Evolutionary conservation across 441 rosid genomes (phyloP), one percentile per base, ranked within the genome.

Genomic region (Gossypium schwendimanii): DNA sequence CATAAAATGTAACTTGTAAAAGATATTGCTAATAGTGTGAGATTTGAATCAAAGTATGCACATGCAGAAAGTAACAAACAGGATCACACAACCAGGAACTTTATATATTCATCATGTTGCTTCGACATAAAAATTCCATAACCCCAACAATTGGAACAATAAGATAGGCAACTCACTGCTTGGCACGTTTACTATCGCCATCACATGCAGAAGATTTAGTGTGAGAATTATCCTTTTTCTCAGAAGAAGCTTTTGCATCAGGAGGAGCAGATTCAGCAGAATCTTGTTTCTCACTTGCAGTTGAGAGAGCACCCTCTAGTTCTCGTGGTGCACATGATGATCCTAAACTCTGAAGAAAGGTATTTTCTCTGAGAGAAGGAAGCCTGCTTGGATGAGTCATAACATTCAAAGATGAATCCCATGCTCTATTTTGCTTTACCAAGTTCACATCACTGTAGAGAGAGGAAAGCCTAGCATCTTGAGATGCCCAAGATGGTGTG

Each of bases 121-220:
- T 24, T 14, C 36, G 14, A 12, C 28, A 24, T 24, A 21, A 55
- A 8, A 9, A 31, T 11, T 9, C 33, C 12, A 24, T 1, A 12
- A 55, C 9, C 36, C 15, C 59, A 54, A 20, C 59, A 58, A 12
- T 24, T 61, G 47, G 26, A 58, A 33, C 21, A 75, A 50, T 18
- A 67, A 69, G 69, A 65, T 49, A 47, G 60, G 80, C 11, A 8
- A 82, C 98, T 70, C 89, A 93, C 99, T 91, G 98, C 85, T 94
- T 96, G 80, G 98, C 98, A 72, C 97, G 97, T 84, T 90, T 96
- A 66, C 94, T 86, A 75, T 96, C 98, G 33, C 85, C 85, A 45
- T 92, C 99, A 70, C 87, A 81, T 68, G 85, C 73, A 76, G 86
- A 84, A 69, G 88, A 71, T 79, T 87, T 91, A 18, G 81, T 66